Evolutionary conservation across 768 basidiomycete genomes (phyloP), one percentile per base, ranked within the genome.

Genomic region (Leucocoprinus leucothites): DNA sequence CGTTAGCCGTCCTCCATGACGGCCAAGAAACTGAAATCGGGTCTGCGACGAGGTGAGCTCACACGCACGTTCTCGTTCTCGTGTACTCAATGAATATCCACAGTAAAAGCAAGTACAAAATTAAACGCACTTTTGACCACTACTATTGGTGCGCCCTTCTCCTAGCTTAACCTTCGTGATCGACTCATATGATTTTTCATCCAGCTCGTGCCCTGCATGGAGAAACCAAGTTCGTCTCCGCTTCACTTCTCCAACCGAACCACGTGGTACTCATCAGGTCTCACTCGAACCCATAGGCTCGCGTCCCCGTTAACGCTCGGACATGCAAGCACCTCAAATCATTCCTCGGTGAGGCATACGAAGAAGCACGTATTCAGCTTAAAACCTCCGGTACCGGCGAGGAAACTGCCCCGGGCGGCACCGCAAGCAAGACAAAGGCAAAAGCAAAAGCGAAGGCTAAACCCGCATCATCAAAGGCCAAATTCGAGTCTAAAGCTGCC

Each of bases 21-120:
- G 81, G 81, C 5, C 76, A 79, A 40, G 76, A 79, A 56, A 66
- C 65, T 25, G 77, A 80, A 55, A 74, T 78, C 14, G 73, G 66
- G 44, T 80, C 79, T 0, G 65, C 65, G 55, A 66, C 71, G 3
- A 72, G 74, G 74, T 73, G 53, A 25, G 64, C 46, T 31, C 31
- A 28, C 36, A n/a, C n/a, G n/a, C n/a, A n/a, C n/a, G n/a, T n/a
- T n/a, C n/a, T n/a, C n/a, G n/a, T n/a, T n/a, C n/a, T n/a, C n/a
- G n/a, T n/a, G n/a, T n/a, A n/a, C n/a, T n/a, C n/a, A n/a, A 38
- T 38, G 14, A 38, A 4, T n/a, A 13, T n/a, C 38, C 38, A n/a
- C 38, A 38, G 38, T 38, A 69, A 67, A 53, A 67, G 69, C 22
- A 62, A 65, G 13, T 74, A 74, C 59, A 73, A 70, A 58, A 61